Conservation (phyloP, 345 rosid genomes). For the Eutrema heterophyllum region DNA sequence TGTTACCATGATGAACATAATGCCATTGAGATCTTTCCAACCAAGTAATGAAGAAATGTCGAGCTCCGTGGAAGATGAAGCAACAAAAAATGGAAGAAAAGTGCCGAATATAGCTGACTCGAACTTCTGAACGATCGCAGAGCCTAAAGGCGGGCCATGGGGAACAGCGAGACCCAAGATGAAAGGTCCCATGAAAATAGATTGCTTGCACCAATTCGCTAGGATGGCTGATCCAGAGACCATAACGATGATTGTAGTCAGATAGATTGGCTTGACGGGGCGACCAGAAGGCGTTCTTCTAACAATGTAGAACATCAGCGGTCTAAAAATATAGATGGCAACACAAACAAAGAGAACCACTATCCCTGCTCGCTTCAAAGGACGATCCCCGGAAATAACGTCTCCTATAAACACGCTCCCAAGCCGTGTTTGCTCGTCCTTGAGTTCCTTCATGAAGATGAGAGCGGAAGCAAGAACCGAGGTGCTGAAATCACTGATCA, state of each 20-base stretch:
- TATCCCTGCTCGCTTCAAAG: conserved; percentile 13
- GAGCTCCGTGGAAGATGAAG: conserved; percentile 20
- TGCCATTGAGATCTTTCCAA: conserved; percentile 7
- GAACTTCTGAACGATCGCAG: conserved; percentile 36
- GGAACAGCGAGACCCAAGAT: conserved; percentile 44
- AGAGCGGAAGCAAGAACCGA: neutral
- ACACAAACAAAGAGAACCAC: conserved; percentile 18
- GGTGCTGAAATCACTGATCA: conserved; percentile 29
- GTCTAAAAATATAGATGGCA: conserved; percentile 25
- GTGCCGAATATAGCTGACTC: conserved; percentile 32
- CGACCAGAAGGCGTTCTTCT: conserved; percentile 33
- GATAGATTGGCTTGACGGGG: conserved; percentile 26
- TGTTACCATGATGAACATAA: neutral
- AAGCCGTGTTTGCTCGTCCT: conserved; percentile 21
- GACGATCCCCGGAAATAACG: conserved; percentile 11
- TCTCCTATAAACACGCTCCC: conserved; percentile 31
- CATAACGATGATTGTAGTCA: conserved; percentile 25
- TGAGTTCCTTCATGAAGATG: conserved; percentile 27
- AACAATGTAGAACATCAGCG: conserved; percentile 30
- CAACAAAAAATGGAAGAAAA: conserved; percentile 28
- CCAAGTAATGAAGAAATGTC: neutral
- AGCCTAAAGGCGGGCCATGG: conserved; percentile 51
- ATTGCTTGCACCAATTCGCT: conserved; percentile 26
- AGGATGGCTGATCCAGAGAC: conserved; percentile 27
- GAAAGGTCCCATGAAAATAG: conserved; percentile 37